Conservation (phyloP, 768 basidiomycete species). For the Punctularia strigosozonata region DNA sequence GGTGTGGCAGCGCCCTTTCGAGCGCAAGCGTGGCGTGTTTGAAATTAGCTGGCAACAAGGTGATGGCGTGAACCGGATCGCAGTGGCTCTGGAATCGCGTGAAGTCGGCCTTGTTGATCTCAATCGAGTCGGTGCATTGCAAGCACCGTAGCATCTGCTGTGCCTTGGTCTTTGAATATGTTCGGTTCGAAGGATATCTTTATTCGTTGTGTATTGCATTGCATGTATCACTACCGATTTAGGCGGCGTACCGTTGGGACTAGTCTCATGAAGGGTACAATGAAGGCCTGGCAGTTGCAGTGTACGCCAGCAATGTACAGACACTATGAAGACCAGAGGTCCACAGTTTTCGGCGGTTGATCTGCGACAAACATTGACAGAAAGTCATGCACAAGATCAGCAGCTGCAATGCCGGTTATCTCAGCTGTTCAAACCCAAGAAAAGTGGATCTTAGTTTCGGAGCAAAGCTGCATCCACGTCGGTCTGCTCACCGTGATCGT, state of each 20-base stretch:
- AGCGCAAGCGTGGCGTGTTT: constrained; percentile 53
- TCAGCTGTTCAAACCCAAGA: constrained; percentile 30
- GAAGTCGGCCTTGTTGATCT: constrained; percentile 61
- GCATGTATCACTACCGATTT: neutral
- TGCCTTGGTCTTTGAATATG: neutral
- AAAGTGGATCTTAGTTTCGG: neutral
- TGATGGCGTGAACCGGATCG: constrained; percentile 44
- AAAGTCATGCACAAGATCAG: constrained; percentile 59
- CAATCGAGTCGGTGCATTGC: constrained; percentile 28
- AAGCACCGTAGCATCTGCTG: neutral
- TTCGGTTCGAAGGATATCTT: neutral
- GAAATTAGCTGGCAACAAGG: constrained; percentile 67
- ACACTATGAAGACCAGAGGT: too few species aligned
- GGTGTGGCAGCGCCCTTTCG: too few species aligned
- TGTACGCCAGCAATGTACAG: too few species aligned
- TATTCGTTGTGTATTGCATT: neutral
- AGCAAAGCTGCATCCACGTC: too few species aligned
- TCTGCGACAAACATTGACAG: constrained; percentile 44
- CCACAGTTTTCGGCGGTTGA: constrained; percentile 27
- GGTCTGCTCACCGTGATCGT: constrained; percentile 46
- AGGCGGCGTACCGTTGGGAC: neutral
- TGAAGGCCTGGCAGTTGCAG: constrained; percentile 8
- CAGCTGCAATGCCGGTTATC: constrained; percentile 56
- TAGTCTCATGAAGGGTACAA: neutral
- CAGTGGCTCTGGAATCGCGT: constrained; percentile 56